These are phyloP conservation scores for Trichosporon faecale DNA, from an alignment of 1,284 basidiomycete genomes.

Conservation along the genomic window DNA sequence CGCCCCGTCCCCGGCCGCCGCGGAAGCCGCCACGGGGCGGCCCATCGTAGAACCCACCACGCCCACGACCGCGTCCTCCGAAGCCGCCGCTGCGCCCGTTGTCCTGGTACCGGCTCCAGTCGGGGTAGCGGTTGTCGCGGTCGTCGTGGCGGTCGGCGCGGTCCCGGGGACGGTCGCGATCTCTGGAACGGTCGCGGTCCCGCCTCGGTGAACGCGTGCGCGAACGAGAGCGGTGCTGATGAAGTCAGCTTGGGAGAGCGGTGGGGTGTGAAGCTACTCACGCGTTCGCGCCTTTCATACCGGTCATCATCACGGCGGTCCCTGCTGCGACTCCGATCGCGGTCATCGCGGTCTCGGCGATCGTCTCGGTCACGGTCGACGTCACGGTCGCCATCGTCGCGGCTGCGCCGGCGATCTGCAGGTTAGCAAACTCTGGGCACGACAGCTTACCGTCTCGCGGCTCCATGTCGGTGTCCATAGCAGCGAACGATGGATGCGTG, in stretches of 20 bases:
- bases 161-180: slow-evolving; percentile 54
- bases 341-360: slow-evolving; percentile 12
- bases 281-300: background rate
- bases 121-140: slow-evolving; percentile 13
- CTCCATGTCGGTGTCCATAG: slow-evolving; percentile 5
- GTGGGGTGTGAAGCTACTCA: background rate
- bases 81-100: background rate
- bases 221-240: slow-evolving; percentile 14
- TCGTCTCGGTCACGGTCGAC: slow-evolving; percentile 12
- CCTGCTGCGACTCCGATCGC: slow-evolving; percentile 9
- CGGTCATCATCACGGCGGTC: slow-evolving; percentile 7
- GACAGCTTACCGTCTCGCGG: background rate
- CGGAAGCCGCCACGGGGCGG: background rate
- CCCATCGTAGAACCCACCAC: background rate
- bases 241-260: background rate
- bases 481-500: slow-evolving; percentile 1
- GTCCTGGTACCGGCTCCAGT: background rate
- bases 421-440: background rate
- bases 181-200: slow-evolving; percentile 31
- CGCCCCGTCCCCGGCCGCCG: slow-evolving; percentile 11
- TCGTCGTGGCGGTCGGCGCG: slow-evolving; percentile 59
- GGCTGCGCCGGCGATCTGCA: background rate
- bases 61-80: slow-evolving; percentile 1
- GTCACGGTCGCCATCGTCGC: slow-evolving; percentile 5
- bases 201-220: slow-evolving; percentile 22